phyloP scores from a whole-genome alignment of 306 rosid species.

The peach (Prunus persica) region Prunus_persica_NCBIv2 NC_034016.1:20560001-20560500 shows the following conservation, averaged over 20 bases:
- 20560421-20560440: not conserved
- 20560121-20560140: not conserved
- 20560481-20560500: not conserved
- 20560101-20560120: conserved; percentile 2
- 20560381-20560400: not conserved
- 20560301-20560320: not conserved
- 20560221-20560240: not conserved
- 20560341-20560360: not conserved
- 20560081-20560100: conserved; percentile 6
- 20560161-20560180: too few relatives aligned
- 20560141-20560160: not conserved
- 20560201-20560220: too few relatives aligned
- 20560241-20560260: not conserved
- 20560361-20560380: not conserved
- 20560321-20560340: not conserved
- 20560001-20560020: not conserved
- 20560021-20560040: not conserved
- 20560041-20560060: not conserved
- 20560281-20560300: not conserved
- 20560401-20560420: not conserved
- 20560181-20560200: too few relatives aligned
- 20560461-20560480: not conserved
- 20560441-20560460: not conserved
- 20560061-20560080: not conserved
- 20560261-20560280: not conserved